Evolutionary conservation across 192 early-diverging fungal genomes (phyloP).

Genomic region (Podila horticola): DNA sequence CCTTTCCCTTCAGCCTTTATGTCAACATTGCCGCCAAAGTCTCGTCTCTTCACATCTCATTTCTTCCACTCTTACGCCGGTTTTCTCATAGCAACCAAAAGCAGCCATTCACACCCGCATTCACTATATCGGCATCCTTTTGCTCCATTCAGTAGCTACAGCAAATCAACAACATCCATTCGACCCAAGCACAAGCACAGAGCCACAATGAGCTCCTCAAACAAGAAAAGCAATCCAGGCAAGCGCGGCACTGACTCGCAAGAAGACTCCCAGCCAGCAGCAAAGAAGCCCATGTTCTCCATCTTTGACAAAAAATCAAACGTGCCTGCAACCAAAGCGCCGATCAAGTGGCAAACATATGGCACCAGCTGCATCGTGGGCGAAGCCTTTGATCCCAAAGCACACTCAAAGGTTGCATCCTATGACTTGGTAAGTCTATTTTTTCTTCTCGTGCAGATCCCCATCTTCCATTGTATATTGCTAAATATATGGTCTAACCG

Average conservation of each 20-base stretch:
- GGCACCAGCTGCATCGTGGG: conserved; percentile 44
- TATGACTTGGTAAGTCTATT: conserved; percentile 69
- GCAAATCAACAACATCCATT: too few relatives aligned
- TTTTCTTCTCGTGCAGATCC: not conserved
- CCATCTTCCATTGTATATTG: not conserved
- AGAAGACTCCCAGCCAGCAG: not conserved
- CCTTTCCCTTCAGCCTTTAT: too few relatives aligned
- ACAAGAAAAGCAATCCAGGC: not conserved
- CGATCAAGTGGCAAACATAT: conserved; percentile 26
- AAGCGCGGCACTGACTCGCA: conserved; percentile 7
- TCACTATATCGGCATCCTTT: too few relatives aligned
- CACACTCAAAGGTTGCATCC: conserved; percentile 63
- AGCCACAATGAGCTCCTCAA: not conserved
- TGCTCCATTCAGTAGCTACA: too few relatives aligned
- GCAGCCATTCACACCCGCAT: too few relatives aligned
- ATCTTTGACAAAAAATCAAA: conserved; percentile 32
- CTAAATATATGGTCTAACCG: not conserved
- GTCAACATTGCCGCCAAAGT: too few relatives aligned
- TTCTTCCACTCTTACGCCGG: too few relatives aligned
- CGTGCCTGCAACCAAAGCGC: conserved; percentile 1
- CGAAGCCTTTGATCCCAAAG: conserved; percentile 28
- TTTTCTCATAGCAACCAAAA: too few relatives aligned
- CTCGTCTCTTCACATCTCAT: too few relatives aligned
- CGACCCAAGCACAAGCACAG: not conserved
- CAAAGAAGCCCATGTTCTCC: conserved; percentile 42